Base-by-base conservation (phyloP, 2,329 filamentous ascomycete species). In the Mycocentrospora acerina region DNA sequence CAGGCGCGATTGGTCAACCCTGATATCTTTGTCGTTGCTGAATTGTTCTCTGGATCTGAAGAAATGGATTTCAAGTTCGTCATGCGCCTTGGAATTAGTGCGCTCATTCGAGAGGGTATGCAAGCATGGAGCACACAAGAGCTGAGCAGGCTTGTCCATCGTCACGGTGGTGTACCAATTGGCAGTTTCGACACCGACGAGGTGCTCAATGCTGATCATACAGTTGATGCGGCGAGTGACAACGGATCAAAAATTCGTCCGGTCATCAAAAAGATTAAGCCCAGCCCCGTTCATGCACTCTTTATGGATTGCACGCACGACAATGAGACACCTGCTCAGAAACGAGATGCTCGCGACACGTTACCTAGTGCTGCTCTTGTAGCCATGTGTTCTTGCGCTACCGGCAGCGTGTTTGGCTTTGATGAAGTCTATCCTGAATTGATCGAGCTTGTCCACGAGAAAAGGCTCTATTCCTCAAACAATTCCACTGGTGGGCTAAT, bases 231-330 rank as follows among this genome's bases (percentile, higher is more conserved):
- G 2, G 16, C 36, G 12, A 30, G 18, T 19, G 18, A 29, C 3
- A 24, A 26, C 11, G 31, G 40, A 22, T 25, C 32, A 3, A 42
- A 48, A 15, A 29, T 35, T 29, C 72, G 75, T 24, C 85, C 91
- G 55, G 79, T 87, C 13, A 77, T 95, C 51, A 86, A 85, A 50
- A 85, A 79, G 46, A 90, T 98, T 67, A 88, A 88, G 51, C 84
- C 86, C n/a, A 87, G 83, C 3, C 88, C 90, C 4, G 86, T 97
- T 0, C 90, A 95, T 51, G 93, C 91, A 1, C 74, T 98, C 1
- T 96, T 98, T 69, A 97, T 97, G 90, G 94, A 98, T 65, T 98
- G 94, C 68, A 98, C 94, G 0, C 93, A 98, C 66, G 93, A 98
- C 71, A 98, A 98, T 57, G 91, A 98, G 70, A 86, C 89, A 2